These are phyloP conservation scores for Viola odorata DNA, from an alignment of 345 rosid species.

Conservation along the genomic window DNA sequence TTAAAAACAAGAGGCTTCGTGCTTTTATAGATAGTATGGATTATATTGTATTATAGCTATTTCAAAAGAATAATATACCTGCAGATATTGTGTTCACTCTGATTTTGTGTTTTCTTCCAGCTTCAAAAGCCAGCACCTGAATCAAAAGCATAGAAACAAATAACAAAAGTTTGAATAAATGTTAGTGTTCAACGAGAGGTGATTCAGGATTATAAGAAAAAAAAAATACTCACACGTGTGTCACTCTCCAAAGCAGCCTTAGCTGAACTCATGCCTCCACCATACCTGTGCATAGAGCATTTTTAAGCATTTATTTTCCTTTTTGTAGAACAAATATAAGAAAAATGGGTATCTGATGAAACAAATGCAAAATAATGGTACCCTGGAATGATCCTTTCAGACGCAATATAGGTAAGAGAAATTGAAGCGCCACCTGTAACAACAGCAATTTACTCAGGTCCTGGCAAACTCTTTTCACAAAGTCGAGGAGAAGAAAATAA, in stretches of 20 bases:
- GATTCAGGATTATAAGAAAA: background rate
- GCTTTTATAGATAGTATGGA: too few species aligned
- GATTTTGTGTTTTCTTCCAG: slow-evolving; percentile 64
- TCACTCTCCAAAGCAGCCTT: slow-evolving; percentile 97
- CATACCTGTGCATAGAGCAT: slow-evolving; percentile 50
- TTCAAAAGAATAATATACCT: slow-evolving; percentile 24
- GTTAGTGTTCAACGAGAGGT: too few species aligned
- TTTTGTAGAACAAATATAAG: background rate
- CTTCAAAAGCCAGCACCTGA: slow-evolving; percentile 73
- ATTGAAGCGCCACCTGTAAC: slow-evolving; percentile 84
- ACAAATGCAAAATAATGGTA: slow-evolving; percentile 12
- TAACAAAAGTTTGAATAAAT: too few species aligned
- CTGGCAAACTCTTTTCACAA: background rate
- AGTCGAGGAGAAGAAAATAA: background rate
- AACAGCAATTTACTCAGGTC: slow-evolving; percentile 22
- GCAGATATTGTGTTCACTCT: slow-evolving; percentile 72
- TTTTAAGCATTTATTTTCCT: background rate
- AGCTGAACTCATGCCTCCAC: slow-evolving; percentile 99
- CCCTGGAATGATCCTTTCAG: slow-evolving; percentile 96
- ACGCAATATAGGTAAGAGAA: slow-evolving; percentile 92
- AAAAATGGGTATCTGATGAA: too few species aligned
- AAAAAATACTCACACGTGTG: slow-evolving; percentile 48
- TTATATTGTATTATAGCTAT: too few species aligned
- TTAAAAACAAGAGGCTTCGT: too few species aligned
- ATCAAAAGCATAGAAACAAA: background rate